Evolutionary conservation across 2,329 filamentous ascomycete species (phyloP).

Genomic region (Falciphora oryzae): DNA sequence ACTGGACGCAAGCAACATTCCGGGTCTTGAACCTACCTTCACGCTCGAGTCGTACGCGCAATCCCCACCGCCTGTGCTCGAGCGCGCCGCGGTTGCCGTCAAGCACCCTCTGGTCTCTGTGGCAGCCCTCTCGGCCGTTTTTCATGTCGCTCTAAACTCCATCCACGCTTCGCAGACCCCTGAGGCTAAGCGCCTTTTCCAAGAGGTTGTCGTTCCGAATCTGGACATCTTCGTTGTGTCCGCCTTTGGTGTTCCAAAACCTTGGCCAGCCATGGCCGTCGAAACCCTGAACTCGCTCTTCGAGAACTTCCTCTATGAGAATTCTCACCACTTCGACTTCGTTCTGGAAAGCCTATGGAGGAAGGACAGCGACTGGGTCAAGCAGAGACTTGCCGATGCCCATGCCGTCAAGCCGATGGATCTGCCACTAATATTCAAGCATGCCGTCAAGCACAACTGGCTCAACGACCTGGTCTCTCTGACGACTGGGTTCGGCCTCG

Average conservation of each 20-base stretch:
- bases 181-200: conserved; percentile 60
- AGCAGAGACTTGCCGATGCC: conserved; percentile 68
- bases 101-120: conserved; percentile 86
- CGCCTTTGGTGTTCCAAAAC: conserved; percentile 69
- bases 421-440: conserved; percentile 67
- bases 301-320: conserved; percentile 75
- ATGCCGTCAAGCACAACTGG: conserved; percentile 78
- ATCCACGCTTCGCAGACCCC: conserved; percentile 55
- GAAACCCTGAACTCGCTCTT: conserved; percentile 75
- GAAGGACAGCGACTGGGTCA: conserved; percentile 84
- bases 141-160: conserved; percentile 58
- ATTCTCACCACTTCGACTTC: conserved; percentile 73
- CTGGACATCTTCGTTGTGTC: conserved; percentile 75
- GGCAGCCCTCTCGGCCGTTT: conserved; percentile 69
- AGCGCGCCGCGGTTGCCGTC: conserved; percentile 56
- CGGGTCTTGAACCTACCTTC: conserved; percentile 73
- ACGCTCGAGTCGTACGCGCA: conserved; percentile 51
- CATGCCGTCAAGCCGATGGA: conserved; percentile 66
- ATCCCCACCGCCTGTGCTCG: conserved; percentile 42
- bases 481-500: conserved; percentile 78
- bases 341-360: conserved; percentile 89
- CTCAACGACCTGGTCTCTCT: conserved; percentile 73
- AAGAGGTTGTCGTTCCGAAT: conserved; percentile 64
- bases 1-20: conserved; percentile 80
- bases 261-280: conserved; percentile 68